Base-by-base conservation (phyloP, 345 rosid genomes). In the Salix caprea region DNA sequence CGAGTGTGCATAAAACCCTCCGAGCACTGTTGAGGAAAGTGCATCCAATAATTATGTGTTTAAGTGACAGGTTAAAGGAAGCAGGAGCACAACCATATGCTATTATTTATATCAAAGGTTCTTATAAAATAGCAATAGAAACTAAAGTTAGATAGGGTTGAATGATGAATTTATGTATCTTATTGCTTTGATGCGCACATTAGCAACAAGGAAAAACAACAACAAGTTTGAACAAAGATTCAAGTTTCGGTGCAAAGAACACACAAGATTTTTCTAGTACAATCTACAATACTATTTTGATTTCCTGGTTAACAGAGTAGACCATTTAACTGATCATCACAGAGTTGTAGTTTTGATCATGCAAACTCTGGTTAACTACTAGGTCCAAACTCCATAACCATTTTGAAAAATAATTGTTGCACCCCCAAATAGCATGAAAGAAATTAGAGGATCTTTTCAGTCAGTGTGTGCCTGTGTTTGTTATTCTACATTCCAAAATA, bases 1-100 rank as follows among this genome's bases (percentile, higher is more conserved):
- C 98, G 85, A 16, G 96, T 94, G 76, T 96, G 99, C 97, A 96
- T 94, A 86, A 96, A 96, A 30, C 96, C 96, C 81, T 92, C 98
- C 0, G 99, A 90, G 85, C 93, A 90, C 99, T 94, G 80, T 70
- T 30, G 75, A 48, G 40, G 70, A 71, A 81, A 24, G 58, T 61
- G 23, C 65, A 80, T 24, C 40, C 60, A 76, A 71, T 37, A 32
- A 30, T 64, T 69, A 32, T 36, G 76, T 65, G 67, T 69, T 58
- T 36, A 74, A 60, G 65, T 34, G 11, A 18, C 40, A 6, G 40
- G 30, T 28, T 5, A 64, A 26, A 23, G n/a, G 70, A 8, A 24
- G 37, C 52, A 0, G 4, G 48, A 61, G 42, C 39, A 69, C 24
- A 52, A 44, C 23, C 18, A 4, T 34, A 16, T 1, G 10, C 36